Base-by-base conservation (phyloP, 1,284 basidiomycete species). In the Pulchroboletus neoregius region DNA sequence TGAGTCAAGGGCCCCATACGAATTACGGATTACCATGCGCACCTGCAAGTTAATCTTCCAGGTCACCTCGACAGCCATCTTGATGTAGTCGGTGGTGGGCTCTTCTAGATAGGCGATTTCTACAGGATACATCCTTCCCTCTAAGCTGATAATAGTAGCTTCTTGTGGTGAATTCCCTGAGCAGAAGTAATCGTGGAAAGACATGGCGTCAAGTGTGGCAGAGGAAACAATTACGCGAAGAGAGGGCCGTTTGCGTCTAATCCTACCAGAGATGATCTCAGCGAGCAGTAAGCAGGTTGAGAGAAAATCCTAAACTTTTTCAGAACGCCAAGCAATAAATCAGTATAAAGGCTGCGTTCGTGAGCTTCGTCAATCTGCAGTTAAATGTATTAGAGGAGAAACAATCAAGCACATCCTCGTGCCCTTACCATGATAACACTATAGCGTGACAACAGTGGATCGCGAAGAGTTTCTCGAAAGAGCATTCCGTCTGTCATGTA, bases 401-500 rank as follows among this genome's bases (percentile, higher is more conserved):
- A 24, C 39, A 41, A 50, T 51, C 51, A 52, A 53, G 40, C 45
- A 9, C 33, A 20, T 53, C 20, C 43, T 44, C 23, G 24, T 43
- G n/a, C 31, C 67, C 80, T 46, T 55, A 93, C 93, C 86, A 99
- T 96, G 50, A 99, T 87, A 5, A 95, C 89, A 60, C 92, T 94
- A 61, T 96, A 99, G 26, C 84, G 81, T 61, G 86, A 89, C 39
- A 99, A 73, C 28, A 97, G 68, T 16, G 90, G 91, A 61, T 97
- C 92, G 31, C 91, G 74, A 55, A 98, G 79, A 30, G 91, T 87
- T 71, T 99, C 96, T 49, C 95, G 84, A 60, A 99, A 93, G 22
- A 99, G 80, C 80, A 97, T 94, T 34, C 96, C 95, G 65, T 99
- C 96, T 23, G 96, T 99, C 80, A 98, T 80, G 69, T 98, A 99